These are phyloP conservation scores for Castanospermum australe DNA, from an alignment of 306 rosid species.

Conservation along the genomic window DNA sequence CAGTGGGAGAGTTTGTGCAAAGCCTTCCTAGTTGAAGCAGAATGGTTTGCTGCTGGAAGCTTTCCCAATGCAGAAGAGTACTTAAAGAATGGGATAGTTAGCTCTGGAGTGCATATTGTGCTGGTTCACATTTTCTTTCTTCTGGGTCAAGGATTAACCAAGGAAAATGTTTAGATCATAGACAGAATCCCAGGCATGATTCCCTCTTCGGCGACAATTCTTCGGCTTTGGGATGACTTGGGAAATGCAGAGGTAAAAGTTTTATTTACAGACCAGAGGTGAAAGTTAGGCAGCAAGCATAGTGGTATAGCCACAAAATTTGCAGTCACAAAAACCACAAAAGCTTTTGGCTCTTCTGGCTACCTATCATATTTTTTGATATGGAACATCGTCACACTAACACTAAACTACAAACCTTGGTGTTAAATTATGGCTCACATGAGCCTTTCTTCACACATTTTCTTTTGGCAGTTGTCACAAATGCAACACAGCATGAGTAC, in stretches of 20 bases:
- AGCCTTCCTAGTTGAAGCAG: constrained; percentile 67
- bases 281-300: too few relatives aligned
- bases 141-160: constrained; percentile 49
- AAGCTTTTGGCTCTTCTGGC: too few relatives aligned
- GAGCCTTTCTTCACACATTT: too few relatives aligned
- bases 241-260: constrained; percentile 55
- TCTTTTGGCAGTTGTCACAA: too few relatives aligned
- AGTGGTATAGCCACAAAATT: too few relatives aligned
- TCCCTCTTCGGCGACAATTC: constrained; percentile 53
- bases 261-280: too few relatives aligned
- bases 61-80: constrained; percentile 55
- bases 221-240: constrained; percentile 80
- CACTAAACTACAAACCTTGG: too few relatives aligned
- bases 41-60: constrained; percentile 59
- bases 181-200: constrained; percentile 39
- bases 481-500: too few relatives aligned
- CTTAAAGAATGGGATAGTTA: constrained; percentile 56
- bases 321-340: too few relatives aligned
- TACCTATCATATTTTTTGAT: too few relatives aligned
- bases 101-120: constrained; percentile 56
- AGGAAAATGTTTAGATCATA: constrained; percentile 30
- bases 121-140: constrained; percentile 56
- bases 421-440: too few relatives aligned
- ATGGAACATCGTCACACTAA: too few relatives aligned
- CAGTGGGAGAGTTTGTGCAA: constrained; percentile 63